A percentile compares a stretch with the other conserved stretches of the same genome.
These are phyloP conservation scores for Clonostachys rosea DNA, from an alignment of 2,329 filamentous ascomycete genomes.

Conservation along the genomic window DNA sequence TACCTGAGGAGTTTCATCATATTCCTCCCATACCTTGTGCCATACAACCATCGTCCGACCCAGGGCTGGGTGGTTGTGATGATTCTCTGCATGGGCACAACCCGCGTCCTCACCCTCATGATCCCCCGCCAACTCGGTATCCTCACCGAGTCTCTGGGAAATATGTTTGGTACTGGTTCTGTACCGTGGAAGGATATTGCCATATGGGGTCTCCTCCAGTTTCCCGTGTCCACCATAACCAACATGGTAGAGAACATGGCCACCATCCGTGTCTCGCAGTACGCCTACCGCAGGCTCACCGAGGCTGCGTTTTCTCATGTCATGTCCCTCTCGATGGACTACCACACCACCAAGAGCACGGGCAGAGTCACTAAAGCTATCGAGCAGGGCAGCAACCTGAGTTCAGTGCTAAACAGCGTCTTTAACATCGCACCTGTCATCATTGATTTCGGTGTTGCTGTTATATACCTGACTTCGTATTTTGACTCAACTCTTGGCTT, in stretches of 20 bases:
- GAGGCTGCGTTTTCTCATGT: slow-evolving; percentile 58
- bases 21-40: slow-evolving; percentile 16
- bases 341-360: slow-evolving; percentile 59
- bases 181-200: slow-evolving; percentile 5
- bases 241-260: slow-evolving; percentile 7
- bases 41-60: slow-evolving; percentile 12
- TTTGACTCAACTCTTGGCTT: slow-evolving; percentile 30
- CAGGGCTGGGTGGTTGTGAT: slow-evolving; percentile 15
- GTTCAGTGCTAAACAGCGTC: slow-evolving; percentile 50
- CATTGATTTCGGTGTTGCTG: slow-evolving; percentile 34
- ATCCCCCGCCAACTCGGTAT: slow-evolving; percentile 16
- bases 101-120: slow-evolving; percentile 13
- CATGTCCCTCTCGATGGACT: slow-evolving; percentile 63
- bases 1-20: slow-evolving; percentile 14
- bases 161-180: slow-evolving; percentile 8
- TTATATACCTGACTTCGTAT: slow-evolving; percentile 52
- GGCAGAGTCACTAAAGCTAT: slow-evolving; percentile 58
- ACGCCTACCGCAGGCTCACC: slow-evolving; percentile 43
- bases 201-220: slow-evolving; percentile 7
- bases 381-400: slow-evolving; percentile 54
- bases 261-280: slow-evolving; percentile 14
- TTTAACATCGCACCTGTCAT: slow-evolving; percentile 9
- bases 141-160: slow-evolving; percentile 10
- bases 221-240: slow-evolving; percentile 3
- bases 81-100: slow-evolving; percentile 7